Evolutionary conservation across 768 basidiomycete species (phyloP).

Genomic region (Tulasnella calospora): DNA sequence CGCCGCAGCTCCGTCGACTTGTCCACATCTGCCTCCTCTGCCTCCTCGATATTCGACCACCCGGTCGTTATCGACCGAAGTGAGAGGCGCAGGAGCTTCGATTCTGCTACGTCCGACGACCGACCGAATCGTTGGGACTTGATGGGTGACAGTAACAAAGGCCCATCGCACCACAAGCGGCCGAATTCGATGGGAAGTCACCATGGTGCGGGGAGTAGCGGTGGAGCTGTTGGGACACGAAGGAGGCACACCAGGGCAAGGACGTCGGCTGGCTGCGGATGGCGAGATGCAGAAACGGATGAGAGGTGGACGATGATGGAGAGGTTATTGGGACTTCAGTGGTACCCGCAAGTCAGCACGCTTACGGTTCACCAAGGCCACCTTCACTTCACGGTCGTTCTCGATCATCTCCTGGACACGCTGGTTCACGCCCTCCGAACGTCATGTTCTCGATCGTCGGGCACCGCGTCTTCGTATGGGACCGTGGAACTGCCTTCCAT

Average conservation of each 20-base stretch:
- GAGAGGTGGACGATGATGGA: constrained; percentile 42
- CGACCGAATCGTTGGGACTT: not conserved
- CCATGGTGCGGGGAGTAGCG: not conserved
- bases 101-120: not conserved
- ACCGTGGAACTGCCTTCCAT: constrained; percentile 38
- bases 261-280: not conserved
- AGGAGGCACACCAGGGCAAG: not conserved
- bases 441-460: constrained; percentile 17
- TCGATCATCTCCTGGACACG: constrained; percentile 16
- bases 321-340: constrained; percentile 22
- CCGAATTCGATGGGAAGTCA: too few species aligned
- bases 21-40: not conserved
- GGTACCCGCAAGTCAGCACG: constrained; percentile 1
- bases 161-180: not conserved
- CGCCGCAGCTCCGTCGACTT: constrained; percentile 25
- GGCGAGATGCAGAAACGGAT: constrained; percentile 32
- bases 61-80: not conserved
- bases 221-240: not conserved
- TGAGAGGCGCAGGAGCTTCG: constrained; percentile 47
- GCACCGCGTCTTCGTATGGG: constrained; percentile 29
- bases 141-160: too few species aligned
- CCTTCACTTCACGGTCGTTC: constrained; percentile 31
- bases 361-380: constrained; percentile 19
- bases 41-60: not conserved
- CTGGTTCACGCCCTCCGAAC: constrained; percentile 32